A percentile compares a stretch with the other conserved stretches of the same genome.
phyloP scores from a whole-genome alignment of 148 eudicot species.

The Diospyros kaki region DNA sequence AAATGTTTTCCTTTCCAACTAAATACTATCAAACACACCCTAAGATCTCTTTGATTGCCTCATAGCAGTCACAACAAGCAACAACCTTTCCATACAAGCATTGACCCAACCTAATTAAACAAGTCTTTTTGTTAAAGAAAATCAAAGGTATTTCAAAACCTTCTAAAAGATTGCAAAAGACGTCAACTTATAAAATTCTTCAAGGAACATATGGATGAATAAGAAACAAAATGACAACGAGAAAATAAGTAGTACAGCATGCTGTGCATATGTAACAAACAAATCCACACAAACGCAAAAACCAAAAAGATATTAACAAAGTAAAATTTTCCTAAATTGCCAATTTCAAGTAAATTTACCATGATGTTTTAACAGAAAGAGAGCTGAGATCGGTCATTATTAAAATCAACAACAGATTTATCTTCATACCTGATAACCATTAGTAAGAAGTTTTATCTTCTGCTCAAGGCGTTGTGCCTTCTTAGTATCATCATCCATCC shows the following conservation, averaged over 20 bases:
- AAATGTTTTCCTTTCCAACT: too few relatives aligned
- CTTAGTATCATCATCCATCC: constrained; percentile 86
- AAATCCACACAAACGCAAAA: not conserved
- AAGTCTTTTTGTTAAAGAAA: not conserved
- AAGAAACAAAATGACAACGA: not conserved
- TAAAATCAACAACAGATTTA: not conserved
- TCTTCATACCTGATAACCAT: constrained; percentile 73
- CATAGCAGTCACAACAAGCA: not conserved
- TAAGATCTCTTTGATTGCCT: not conserved
- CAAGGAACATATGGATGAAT: not conserved
- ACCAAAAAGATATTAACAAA: not conserved
- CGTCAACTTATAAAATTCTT: not conserved
- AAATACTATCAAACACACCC: too few relatives aligned
- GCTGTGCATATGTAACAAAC: not conserved
- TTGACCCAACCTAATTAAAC: not conserved
- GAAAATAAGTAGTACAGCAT: not conserved
- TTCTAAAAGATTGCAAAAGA: not conserved
- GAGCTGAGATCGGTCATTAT: not conserved
- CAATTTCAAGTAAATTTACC: not conserved
- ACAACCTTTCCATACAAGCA: not conserved
- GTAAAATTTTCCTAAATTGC: not conserved
- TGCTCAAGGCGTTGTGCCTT: constrained; percentile 84
- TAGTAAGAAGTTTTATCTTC: constrained; percentile 82
- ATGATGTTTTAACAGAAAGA: not conserved
- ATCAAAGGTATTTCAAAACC: not conserved